Base-by-base conservation (phyloP, 352 stramenopile genomes). In the Phytophthora hibernalis region DNA sequence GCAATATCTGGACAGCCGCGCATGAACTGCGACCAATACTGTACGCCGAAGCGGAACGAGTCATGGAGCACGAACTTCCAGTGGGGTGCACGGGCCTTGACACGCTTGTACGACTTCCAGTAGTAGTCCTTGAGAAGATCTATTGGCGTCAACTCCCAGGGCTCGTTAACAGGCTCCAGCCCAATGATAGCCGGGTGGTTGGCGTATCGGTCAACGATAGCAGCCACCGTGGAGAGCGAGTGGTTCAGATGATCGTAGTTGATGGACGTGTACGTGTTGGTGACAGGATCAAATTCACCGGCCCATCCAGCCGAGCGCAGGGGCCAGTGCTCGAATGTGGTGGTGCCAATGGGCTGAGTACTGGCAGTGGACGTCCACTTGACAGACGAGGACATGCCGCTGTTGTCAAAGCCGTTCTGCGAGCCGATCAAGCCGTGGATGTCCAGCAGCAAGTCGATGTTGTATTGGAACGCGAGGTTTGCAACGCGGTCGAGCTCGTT, bases 41-140 rank as follows among this genome's bases (percentile, higher is more conserved):
- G 53, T 0, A 90, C 65, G 5, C 76, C 79, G 54, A 99, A 98
- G 45, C 93, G 87, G 79, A 99, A 99, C 47, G 91, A 98, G 80
- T 99, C 96, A 79, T 98, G 95, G 59, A 98, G 92, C 52, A 98
- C 89, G 65, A 98, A 98, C 68, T 98, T 98, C 96, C 96, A 99
- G 49, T 97, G 89, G 0, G 94, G 95, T 16, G 95, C 96, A 24
- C 91, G 77, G 45, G 77, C 79, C 70, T 98, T 97, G 26, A 98
- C 84, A 58, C 95, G 93, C 61, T 98, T 92, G 79, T 99, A 98
- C 42, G 89, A 92, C 72, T 98, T 96, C 95, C 93, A 98, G 81
- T 99, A 99, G 74, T 98, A 99, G 18, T 95, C 76, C 71, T 98
- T 98, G 47, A 98, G 76, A 22, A 92, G 74, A 10, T 97, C 57